Evolutionary conservation across 2,329 filamentous ascomycete species (phyloP), one percentile per base, ranked within the genome.

Genomic region (Verruconis gallopava): DNA sequence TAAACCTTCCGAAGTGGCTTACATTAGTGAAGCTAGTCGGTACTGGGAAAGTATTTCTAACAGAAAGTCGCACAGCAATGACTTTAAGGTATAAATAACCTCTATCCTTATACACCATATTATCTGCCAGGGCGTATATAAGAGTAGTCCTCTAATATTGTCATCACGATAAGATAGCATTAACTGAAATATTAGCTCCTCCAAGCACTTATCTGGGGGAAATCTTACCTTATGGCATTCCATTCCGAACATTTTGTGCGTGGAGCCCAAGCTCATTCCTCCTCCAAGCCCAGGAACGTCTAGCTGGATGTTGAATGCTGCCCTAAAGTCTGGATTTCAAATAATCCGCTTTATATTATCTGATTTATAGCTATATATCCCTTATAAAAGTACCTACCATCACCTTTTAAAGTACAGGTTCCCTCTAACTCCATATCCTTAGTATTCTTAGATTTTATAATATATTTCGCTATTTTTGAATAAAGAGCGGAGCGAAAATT

Each of bases 41-140:
- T n/a, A n/a, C n/a, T n/a, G n/a, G n/a, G n/a, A n/a, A n/a, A n/a
- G n/a, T n/a, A n/a, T n/a, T n/a, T n/a, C n/a, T n/a, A n/a, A n/a
- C 39, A 3, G 19, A 34, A 15, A 72, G 61, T 76, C 73, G 0
- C 64, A 66, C 38, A 65, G 64, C 6, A 81, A 81, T 43, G 39
- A 51, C 0, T 79, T 64, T 44, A 81, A 88, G 51, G 64, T 79
- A 0, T 62, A 74, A 0, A 79, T 88, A 74, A 69, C 71, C 0
- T 60, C 66, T 4, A 69, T 72, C 0, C 56, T 86, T 0, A 74
- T 85, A 0, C 67, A 66, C 0, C 79, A 88, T 51, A 57, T 88
- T 1, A 62, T 80, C 4, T 65, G 68, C 0, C 81, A 86, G 51
- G 79, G 79, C 0, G 52, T 50, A 0, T 85, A 86, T 52, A 55